Evolutionary conservation across 75 land plant species (phyloP).

Genomic region (Selaginella tamariscina): DNA sequence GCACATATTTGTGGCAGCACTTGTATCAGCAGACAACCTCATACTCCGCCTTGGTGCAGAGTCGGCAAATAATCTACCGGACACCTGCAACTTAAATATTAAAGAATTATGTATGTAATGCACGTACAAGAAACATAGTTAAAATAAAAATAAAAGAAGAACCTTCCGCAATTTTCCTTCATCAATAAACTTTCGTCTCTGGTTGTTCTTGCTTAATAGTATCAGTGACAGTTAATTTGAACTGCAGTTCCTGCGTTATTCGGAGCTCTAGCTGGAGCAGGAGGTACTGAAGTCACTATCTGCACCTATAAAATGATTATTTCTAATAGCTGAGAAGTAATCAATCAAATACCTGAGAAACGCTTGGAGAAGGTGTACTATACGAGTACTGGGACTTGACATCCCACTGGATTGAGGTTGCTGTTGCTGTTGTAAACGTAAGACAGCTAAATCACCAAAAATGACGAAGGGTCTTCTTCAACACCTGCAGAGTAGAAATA

Average conservation of each 20-base stretch:
- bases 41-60: constrained; percentile 63
- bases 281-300: too few species aligned
- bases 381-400: constrained; percentile 29
- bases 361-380: constrained; percentile 40
- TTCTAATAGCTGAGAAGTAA: too few species aligned
- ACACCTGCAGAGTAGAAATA: constrained; percentile 38
- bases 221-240: too few species aligned
- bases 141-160: constrained; percentile 6
- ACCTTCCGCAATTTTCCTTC: constrained; percentile 96
- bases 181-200: constrained; percentile 68
- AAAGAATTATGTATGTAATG: not conserved
- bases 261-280: too few species aligned
- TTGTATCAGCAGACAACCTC: constrained; percentile 59
- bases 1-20: constrained; percentile 15
- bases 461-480: constrained; percentile 69
- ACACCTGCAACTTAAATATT: constrained; percentile 38
- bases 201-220: too few species aligned
- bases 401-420: constrained; percentile 32
- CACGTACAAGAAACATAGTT: not conserved
- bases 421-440: constrained; percentile 48
- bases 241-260: too few species aligned
- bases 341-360: constrained; percentile 41
- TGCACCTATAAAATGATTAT: too few species aligned
- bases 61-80: constrained; percentile 80
- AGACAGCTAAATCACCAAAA: constrained; percentile 56